A percentile compares a stretch with the other conserved stretches of the same genome.
Conservation (phyloP, 176 grass and related monocot species). For the Aegilops tauschii region DNA sequence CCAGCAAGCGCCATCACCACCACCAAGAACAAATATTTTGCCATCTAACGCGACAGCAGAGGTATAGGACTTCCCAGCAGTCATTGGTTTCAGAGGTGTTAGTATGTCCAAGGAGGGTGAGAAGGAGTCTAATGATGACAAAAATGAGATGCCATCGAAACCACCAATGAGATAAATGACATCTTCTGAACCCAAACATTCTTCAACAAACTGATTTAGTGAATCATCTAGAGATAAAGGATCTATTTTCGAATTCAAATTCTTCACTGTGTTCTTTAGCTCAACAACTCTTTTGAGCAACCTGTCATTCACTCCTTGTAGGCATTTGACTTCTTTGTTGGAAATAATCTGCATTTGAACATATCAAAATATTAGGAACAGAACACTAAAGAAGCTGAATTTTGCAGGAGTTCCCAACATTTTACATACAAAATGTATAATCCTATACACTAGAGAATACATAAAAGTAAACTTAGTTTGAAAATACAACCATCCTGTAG, state of each 20-base stretch:
- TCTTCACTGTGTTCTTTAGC: conserved; percentile 38
- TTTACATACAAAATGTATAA: background rate
- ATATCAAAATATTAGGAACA: conserved; percentile 6
- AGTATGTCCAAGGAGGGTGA: conserved; percentile 71
- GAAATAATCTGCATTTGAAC: conserved; percentile 46
- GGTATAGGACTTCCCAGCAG: conserved; percentile 50
- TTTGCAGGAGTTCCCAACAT: background rate
- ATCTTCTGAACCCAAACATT: conserved; percentile 67
- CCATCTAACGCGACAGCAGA: conserved; percentile 62
- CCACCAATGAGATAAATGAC: conserved; percentile 81
- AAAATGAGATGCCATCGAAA: conserved; percentile 55
- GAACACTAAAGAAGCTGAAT: background rate
- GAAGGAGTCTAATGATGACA: conserved; percentile 64
- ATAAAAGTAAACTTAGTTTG: background rate
- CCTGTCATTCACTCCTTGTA: conserved; percentile 42
- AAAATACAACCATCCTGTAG: background rate
- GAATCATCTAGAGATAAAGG: conserved; percentile 57
- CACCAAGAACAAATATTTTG: conserved; percentile 79
- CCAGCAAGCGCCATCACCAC: conserved; percentile 65
- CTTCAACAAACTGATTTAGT: conserved; percentile 60
- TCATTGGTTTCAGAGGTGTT: conserved; percentile 64
- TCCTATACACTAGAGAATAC: background rate
- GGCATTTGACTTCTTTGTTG: conserved; percentile 35
- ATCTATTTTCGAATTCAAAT: conserved; percentile 57
- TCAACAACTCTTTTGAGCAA: conserved; percentile 45